Evolutionary conservation across 352 stramenopile genomes (phyloP).

Genomic region (Pythium myriotylum): DNA sequence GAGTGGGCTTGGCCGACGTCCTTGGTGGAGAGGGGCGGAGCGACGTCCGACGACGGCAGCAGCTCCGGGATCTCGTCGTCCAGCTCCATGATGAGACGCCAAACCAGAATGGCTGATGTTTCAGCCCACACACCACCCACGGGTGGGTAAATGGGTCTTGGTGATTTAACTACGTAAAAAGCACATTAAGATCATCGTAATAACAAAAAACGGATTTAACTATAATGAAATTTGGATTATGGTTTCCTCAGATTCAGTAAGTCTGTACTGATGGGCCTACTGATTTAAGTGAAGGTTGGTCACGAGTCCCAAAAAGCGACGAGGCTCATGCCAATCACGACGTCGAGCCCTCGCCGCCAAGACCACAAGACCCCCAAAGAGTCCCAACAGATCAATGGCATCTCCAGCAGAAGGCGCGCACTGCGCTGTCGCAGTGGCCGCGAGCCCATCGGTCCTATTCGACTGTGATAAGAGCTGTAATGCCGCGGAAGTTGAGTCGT

Average conservation of each 20-base stretch:
- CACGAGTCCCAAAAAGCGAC: too few species aligned
- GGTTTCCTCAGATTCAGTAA: too few species aligned
- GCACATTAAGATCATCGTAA: background rate
- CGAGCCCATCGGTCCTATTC: background rate
- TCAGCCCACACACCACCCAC: background rate
- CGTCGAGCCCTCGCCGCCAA: too few species aligned
- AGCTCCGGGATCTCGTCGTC: constrained; percentile 28
- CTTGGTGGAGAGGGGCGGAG: background rate
- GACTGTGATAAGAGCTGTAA: background rate
- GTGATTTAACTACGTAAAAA: background rate
- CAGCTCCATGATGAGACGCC: constrained; percentile 5
- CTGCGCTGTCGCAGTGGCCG: background rate
- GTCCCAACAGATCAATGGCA: background rate
- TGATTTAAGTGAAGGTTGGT: too few species aligned
- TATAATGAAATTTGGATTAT: too few species aligned
- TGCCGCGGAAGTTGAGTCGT: background rate
- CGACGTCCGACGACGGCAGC: background rate
- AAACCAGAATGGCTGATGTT: constrained; percentile 1
- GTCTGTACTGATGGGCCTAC: too few species aligned
- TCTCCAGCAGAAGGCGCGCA: background rate
- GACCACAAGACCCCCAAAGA: too few species aligned
- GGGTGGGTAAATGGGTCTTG: background rate
- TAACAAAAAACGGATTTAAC: too few species aligned
- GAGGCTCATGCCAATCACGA: too few species aligned
- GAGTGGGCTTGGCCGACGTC: background rate